Evolutionary conservation across 2,329 filamentous ascomycete genomes (phyloP).

Genomic region (Fusarium denticulatum): DNA sequence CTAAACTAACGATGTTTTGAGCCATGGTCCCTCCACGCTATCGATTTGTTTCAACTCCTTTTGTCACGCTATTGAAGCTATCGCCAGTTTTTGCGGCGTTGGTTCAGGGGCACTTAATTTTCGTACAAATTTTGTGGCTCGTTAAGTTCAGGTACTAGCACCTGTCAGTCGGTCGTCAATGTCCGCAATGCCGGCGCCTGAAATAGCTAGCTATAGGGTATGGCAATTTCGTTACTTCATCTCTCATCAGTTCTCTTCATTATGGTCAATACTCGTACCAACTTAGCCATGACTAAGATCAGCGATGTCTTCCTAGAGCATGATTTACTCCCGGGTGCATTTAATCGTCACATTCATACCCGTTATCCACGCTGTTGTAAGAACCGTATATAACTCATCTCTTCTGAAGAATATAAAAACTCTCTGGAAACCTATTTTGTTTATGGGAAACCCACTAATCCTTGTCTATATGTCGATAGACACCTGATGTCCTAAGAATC

Average conservation of each 20-base stretch:
- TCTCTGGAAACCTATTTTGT: too few species aligned
- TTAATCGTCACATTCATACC: too few species aligned
- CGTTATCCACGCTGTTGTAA: too few species aligned
- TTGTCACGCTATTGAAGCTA: conserved; percentile 14
- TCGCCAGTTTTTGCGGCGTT: not conserved
- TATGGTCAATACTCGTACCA: not conserved
- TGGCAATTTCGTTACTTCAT: not conserved
- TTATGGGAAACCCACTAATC: too few species aligned
- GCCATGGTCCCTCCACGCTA: not conserved
- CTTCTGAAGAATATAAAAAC: too few species aligned
- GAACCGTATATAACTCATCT: too few species aligned
- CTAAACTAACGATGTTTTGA: not conserved
- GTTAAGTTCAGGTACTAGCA: not conserved
- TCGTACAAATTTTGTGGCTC: not conserved
- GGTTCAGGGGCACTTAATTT: conserved; percentile 7
- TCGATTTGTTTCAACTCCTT: conserved; percentile 13
- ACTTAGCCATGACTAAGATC: not conserved
- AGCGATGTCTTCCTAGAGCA: too few species aligned
- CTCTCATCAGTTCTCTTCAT: not conserved
- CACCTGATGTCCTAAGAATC: too few species aligned
- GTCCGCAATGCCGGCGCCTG: not conserved
- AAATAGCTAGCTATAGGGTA: not conserved
- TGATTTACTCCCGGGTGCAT: not conserved
- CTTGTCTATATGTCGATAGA: too few species aligned
- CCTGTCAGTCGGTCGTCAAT: not conserved